Evolutionary conservation across 148 eudicot genomes (phyloP), one percentile per base, ranked within the genome.

Genomic region (Rheum nobile): DNA sequence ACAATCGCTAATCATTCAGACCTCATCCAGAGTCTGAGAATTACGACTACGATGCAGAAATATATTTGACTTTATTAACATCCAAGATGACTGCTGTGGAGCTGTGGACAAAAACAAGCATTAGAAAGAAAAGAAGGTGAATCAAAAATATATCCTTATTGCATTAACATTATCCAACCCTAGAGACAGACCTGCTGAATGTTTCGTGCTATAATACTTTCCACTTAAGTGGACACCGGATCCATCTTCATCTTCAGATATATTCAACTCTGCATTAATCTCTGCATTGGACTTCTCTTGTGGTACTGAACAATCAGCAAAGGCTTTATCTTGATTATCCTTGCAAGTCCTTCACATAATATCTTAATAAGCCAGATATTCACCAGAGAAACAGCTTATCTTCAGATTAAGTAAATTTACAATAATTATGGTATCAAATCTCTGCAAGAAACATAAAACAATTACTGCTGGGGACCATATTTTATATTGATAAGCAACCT

Each of bases 261-360:
- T 81, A 77, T 90, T 89, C 88, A 95, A 75, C 82, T 95, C 99
- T 37, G 86, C 87, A 82, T 95, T 95, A 71, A 95, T 91, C 61
- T 86, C 97, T 50, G 91, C 79, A 86, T 91, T 87, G 68, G 97
- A 88, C 84, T 86, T 95, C 87, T 90, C 97, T 87, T 95, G 99
- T 6, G 92, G 94, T 76, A 90, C 85, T 41, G 88, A 87, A 86
- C 99, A 95, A 75, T 88, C 88, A 74, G 92, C 93, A 79, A 88
- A 95, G 50, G 80, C 85, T 83, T 84, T 81, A 82, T 91, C 96
- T 78, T 78, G 79, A 76, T 91, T 95, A 79, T 95, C 97, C 84
- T 86, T 88, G 81, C 99, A 95, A 77, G 86, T 87, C 99, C 98
- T 95, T 76, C 74, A 81, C 22, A 47, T 75, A 22, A 61, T 31